Base-by-base conservation (phyloP, 1,284 basidiomycete species). In the Trichosporon faecale region DNA sequence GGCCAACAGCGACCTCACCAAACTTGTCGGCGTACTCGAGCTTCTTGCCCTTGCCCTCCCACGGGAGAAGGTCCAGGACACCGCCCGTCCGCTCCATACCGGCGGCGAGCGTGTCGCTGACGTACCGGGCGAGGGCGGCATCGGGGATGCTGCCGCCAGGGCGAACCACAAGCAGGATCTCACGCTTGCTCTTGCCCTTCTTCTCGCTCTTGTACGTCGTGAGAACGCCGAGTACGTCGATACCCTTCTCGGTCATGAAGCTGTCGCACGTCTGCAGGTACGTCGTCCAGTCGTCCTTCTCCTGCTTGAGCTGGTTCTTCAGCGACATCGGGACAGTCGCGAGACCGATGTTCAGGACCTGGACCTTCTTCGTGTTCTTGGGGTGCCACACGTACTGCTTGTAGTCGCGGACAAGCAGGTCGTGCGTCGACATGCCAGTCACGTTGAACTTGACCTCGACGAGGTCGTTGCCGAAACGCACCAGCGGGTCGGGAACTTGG, bases 361-460 rank as follows among this genome's bases (percentile, higher is more conserved):
- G 27, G 29, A 61, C 57, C 57, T 61, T 29, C 57, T 61, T 61
- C 6, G 57, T 29, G 27, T 61, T 29, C 57, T 61, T 61, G 9
- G 82, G 55, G 2, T 82, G 80, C 75, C 88, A 84, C 2, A 79
- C 76, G 79, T 94, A 95, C 77, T 95, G 90, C 82, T 99, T 98
- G 86, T 95, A 99, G 82, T 98, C 96, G 21, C 96, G 86, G 21
- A 91, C 86, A 3, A 98, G 86, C 31, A 98, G 88, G 76, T 98
- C 93, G 64, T 88, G 85, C 0, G 89, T 89, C 37, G 84, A 85
- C 29, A 98, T 86, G 72, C 89, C 87, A 0, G 88, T 87, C 9
- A 98, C 85, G 72, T 91, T 88, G 3, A 77, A 79, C 80, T 98
- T 98, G 82, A 88, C 88, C 1, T 82, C 77, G 8, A 80, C 77